Conservation (phyloP, 2,329 filamentous ascomycete species). For the Hymenoscyphus salicellus region DNA sequence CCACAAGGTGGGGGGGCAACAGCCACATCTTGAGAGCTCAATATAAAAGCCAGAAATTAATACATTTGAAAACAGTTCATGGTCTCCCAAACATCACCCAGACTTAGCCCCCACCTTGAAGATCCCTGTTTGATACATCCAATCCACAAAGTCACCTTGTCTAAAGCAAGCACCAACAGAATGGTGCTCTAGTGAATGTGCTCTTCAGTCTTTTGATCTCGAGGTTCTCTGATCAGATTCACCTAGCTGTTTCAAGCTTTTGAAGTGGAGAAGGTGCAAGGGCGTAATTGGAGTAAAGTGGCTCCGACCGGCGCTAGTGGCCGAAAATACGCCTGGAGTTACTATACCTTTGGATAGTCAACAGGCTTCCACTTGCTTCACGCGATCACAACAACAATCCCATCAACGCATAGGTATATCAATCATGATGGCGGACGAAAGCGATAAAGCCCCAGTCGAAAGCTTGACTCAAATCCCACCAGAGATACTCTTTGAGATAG, state of each 20-base stretch:
- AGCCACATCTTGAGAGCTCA: neutral
- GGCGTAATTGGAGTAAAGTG: neutral
- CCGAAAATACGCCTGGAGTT: neutral
- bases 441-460: neutral
- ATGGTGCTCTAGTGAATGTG: neutral
- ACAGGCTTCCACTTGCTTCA: neutral
- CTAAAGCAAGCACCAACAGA: neutral
- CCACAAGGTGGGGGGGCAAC: neutral
- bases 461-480: neutral
- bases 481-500: constrained; percentile 1
- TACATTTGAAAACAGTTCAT: neutral
- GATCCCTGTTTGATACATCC: neutral
- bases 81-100: neutral
- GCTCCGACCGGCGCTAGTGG: neutral
- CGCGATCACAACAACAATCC: neutral
- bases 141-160: neutral
- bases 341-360: neutral
- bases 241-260: neutral
- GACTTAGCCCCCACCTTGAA: neutral
- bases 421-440: neutral
- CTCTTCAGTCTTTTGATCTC: neutral
- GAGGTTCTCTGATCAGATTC: neutral
- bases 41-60: neutral
- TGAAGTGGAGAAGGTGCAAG: neutral
- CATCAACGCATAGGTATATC: neutral